phyloP scores from a whole-genome alignment of 495 filamentous ascomycete species.

The Apiosordaria backusii region DNA sequence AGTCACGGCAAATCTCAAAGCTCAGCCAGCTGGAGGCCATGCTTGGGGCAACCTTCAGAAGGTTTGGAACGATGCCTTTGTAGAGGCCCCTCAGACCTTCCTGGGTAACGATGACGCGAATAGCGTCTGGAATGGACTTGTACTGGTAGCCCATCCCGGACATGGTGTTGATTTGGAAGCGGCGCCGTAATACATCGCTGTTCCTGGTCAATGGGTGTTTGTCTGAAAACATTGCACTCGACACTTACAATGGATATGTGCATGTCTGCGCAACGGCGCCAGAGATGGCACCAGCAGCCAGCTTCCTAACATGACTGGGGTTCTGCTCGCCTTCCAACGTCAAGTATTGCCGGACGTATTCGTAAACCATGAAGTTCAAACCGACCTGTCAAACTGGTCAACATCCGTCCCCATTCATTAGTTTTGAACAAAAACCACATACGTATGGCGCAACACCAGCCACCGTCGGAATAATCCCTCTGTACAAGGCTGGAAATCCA shows the following conservation, averaged over 20 bases:
- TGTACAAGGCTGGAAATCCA: constrained; percentile 76
- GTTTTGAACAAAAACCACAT: constrained; percentile 32
- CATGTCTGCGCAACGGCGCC: constrained; percentile 96
- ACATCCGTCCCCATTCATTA: neutral
- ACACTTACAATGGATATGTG: constrained; percentile 94
- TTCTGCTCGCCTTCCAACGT: constrained; percentile 87
- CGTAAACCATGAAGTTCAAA: constrained; percentile 97
- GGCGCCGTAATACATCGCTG: constrained; percentile 89
- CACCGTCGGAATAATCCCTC: constrained; percentile 89
- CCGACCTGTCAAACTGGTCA: constrained; percentile 62
- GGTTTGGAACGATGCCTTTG: constrained; percentile 89
- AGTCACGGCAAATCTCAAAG: constrained; percentile 88
- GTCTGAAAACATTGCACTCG: neutral
- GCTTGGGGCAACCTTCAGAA: constrained; percentile 94
- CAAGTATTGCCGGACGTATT: constrained; percentile 75
- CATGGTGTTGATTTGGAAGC: constrained; percentile 99
- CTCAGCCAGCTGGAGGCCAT: constrained; percentile 99
- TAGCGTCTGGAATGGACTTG: constrained; percentile 77
- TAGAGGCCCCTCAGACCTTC: constrained; percentile 73
- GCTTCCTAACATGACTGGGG: constrained; percentile 72
- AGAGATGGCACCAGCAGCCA: constrained; percentile 83
- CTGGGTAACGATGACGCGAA: constrained; percentile 72
- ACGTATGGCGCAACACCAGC: constrained; percentile 95
- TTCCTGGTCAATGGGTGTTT: constrained; percentile 19
- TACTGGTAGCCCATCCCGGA: constrained; percentile 97